Conservation (phyloP, 2,329 filamentous ascomycete genomes). For the Cordyceps javanica region DNA sequence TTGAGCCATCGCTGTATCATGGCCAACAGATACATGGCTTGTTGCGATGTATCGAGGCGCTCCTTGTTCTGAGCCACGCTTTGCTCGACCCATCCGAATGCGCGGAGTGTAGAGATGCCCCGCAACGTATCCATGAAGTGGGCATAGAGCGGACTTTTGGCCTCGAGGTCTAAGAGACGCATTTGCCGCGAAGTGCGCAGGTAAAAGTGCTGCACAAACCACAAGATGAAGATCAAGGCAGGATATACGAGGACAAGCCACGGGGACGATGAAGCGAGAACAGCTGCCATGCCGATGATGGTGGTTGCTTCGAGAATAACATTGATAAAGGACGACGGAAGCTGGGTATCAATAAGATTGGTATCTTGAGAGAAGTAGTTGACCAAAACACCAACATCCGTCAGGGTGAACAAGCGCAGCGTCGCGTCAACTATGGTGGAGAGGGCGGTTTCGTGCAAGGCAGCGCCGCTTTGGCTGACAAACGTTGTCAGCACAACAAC, state of each 20-base stretch:
- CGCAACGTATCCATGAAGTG: slow-evolving; percentile 49
- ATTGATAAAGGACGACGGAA: slow-evolving; percentile 22
- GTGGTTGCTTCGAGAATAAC: slow-evolving; percentile 28
- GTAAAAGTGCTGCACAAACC: slow-evolving; percentile 21
- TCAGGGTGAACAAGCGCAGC: slow-evolving; percentile 27
- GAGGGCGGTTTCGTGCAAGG: slow-evolving; percentile 21
- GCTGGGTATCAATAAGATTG: slow-evolving; percentile 25
- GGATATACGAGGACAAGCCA: slow-evolving; percentile 47
- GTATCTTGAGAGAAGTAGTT: slow-evolving; percentile 33
- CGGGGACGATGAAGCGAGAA: slow-evolving; percentile 37
- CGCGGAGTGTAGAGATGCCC: slow-evolving; percentile 47
- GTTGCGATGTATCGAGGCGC: slow-evolving; percentile 46
- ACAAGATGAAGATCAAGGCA: slow-evolving; percentile 42
- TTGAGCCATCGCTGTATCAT: slow-evolving; percentile 52
- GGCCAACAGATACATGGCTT: slow-evolving; percentile 50
- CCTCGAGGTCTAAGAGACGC: slow-evolving; percentile 33
- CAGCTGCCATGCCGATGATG: slow-evolving; percentile 41
- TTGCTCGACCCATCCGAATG: slow-evolving; percentile 44
- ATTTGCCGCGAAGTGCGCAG: slow-evolving; percentile 24
- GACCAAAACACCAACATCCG: slow-evolving; percentile 27
- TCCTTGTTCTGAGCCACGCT: slow-evolving; percentile 36
- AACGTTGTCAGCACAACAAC: slow-evolving; percentile 16
- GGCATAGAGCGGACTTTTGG: slow-evolving; percentile 32
- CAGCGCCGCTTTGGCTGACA: neutral
- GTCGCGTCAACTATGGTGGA: slow-evolving; percentile 23